Conservation (phyloP, 345 rosid species). For the Salix koriyanagi region DNA sequence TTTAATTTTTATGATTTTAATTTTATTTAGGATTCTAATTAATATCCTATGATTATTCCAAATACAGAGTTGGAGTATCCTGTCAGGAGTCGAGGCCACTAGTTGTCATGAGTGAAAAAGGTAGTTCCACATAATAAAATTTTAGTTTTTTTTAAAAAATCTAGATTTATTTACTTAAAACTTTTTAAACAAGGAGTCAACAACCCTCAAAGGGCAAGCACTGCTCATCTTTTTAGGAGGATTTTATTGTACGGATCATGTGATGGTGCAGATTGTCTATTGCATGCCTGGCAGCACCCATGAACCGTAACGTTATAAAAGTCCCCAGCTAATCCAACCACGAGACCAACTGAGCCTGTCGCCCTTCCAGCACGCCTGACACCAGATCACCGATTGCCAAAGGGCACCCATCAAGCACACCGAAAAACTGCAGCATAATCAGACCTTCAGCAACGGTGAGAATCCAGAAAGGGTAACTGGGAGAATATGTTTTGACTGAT, state of each 20-base stretch:
- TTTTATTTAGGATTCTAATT: too few species aligned
- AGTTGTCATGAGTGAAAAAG: too few species aligned
- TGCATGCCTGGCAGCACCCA: neutral
- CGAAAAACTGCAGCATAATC: neutral
- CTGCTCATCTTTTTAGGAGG: neutral
- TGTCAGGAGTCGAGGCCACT: too few species aligned
- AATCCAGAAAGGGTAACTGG: neutral
- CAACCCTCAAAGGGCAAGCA: neutral
- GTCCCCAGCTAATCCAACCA: neutral
- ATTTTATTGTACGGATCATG: neutral
- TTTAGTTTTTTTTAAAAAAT: too few species aligned
- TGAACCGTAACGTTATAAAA: neutral
- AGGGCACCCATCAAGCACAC: neutral
- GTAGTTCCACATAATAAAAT: too few species aligned
- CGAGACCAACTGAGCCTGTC: neutral
- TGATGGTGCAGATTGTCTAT: neutral
- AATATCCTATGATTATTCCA: too few species aligned
- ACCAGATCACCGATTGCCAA: neutral
- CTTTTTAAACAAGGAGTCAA: neutral
- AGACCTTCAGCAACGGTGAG: too few species aligned
- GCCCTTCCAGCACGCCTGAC: neutral
- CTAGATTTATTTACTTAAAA: too few species aligned
- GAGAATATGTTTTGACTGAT: neutral
- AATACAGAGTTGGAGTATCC: too few species aligned
- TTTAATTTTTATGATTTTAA: too few species aligned